Conservation (phyloP, 805 yeast genomes). For the Isabelozyma gotoi region DNA sequence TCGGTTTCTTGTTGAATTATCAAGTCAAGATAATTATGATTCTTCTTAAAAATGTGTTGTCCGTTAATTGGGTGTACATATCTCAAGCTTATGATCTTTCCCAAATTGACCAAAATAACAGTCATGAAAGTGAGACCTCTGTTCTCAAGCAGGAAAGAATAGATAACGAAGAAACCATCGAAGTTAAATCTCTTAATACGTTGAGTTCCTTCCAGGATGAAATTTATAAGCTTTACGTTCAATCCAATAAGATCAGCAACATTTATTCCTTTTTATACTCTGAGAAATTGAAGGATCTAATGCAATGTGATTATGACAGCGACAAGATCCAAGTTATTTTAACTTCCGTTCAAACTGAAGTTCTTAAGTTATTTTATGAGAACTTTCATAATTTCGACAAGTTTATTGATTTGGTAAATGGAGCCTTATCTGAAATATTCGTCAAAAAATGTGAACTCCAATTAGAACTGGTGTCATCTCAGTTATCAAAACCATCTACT, state of each 20-base stretch:
- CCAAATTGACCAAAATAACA: constrained; percentile 14
- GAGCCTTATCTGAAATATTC: constrained; percentile 10
- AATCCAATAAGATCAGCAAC: constrained; percentile 14
- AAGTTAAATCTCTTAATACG: constrained; percentile 20
- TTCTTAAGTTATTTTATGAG: constrained; percentile 13
- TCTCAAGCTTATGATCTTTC: constrained; percentile 49
- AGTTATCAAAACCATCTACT: too few relatives aligned
- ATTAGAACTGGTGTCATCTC: constrained; percentile 1
- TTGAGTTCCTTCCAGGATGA: constrained; percentile 22
- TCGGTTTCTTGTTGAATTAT: constrained; percentile 39
- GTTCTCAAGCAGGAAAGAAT: constrained; percentile 23
- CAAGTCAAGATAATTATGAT: constrained; percentile 32
- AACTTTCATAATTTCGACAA: constrained; percentile 14
- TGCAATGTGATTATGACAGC: constrained; percentile 12
- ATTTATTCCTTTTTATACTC: constrained; percentile 14
- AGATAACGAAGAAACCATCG: constrained; percentile 24
- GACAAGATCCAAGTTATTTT: constrained; percentile 10
- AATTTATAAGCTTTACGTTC: constrained; percentile 17
- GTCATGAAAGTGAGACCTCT: constrained; percentile 16
- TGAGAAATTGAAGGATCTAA: constrained; percentile 9
- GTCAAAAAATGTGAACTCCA: constrained; percentile 16
- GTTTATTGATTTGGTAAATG: constrained; percentile 22
- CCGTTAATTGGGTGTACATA: constrained; percentile 54
- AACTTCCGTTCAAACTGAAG: constrained; percentile 11
- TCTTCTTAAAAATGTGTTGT: constrained; percentile 31